Conservation (phyloP, 192 early-diverging fungal genomes). For the Coemansia pectinata region DNA sequence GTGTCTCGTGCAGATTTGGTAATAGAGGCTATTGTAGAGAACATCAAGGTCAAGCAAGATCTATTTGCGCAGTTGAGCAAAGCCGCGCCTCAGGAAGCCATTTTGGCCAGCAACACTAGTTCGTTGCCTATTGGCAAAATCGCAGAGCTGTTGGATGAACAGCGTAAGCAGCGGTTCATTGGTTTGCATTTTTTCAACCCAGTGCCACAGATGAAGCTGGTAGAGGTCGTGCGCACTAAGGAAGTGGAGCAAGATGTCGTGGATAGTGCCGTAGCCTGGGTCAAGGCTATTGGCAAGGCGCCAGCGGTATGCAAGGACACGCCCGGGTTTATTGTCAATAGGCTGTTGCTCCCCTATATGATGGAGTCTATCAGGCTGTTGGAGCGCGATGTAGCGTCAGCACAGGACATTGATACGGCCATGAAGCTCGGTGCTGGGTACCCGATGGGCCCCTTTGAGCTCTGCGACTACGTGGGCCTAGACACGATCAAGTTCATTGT, state of each 20-base stretch:
- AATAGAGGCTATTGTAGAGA: conserved; percentile 97
- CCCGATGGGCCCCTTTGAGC: conserved; percentile 86
- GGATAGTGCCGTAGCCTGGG: conserved; percentile 66
- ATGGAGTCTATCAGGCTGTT: conserved; percentile 92
- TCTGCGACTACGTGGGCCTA: conserved; percentile 72
- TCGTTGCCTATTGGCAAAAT: conserved; percentile 85
- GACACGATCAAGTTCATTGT: conserved; percentile 96
- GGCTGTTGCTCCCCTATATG: conserved; percentile 94
- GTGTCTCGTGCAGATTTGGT: conserved; percentile 73
- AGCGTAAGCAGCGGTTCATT: conserved; percentile 64
- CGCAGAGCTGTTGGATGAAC: conserved; percentile 61
- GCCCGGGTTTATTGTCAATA: conserved; percentile 96
- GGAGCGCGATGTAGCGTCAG: conserved; percentile 84
- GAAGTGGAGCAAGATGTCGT: conserved; percentile 64
- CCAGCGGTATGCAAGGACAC: conserved; percentile 96
- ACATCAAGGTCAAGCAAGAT: conserved; percentile 82
- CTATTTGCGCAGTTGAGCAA: conserved; percentile 75
- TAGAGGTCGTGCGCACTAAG: conserved; percentile 84
- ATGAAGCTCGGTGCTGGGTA: conserved; percentile 98
- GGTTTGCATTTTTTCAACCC: conserved; percentile 99
- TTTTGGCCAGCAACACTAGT: conserved; percentile 93
- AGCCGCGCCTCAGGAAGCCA: conserved; percentile 67
- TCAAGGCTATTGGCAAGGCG: conserved; percentile 77
- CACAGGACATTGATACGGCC: conserved; percentile 87
- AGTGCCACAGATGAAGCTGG: conserved; percentile 98